Conservation (phyloP, 768 basidiomycete genomes). For the Naganishia antarctica region DNA sequence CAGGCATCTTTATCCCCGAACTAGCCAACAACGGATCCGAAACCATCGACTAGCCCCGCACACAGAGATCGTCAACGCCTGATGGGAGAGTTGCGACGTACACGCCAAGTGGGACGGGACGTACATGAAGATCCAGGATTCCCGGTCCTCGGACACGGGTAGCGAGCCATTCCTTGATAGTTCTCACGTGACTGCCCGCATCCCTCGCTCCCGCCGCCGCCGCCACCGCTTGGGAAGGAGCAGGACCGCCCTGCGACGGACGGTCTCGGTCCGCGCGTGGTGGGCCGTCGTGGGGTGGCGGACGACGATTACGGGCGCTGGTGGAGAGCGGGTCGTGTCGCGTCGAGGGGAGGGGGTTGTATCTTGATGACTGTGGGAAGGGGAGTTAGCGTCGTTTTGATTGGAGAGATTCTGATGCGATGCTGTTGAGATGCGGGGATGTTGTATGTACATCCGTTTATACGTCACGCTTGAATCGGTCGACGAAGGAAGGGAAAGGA, state of each 20-base stretch:
- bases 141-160: slow-evolving; percentile 21
- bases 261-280: neutral
- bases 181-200: slow-evolving; percentile 23
- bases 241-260: neutral
- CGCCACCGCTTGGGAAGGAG: too few relatives aligned
- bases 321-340: slow-evolving; percentile 6
- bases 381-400: neutral
- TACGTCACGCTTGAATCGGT: too few relatives aligned
- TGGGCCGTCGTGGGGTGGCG: neutral
- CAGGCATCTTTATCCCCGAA: slow-evolving; percentile 66
- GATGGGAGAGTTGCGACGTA: too few relatives aligned
- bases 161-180: slow-evolving; percentile 27
- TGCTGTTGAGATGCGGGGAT: too few relatives aligned
- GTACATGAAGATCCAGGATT: slow-evolving; percentile 28
- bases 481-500: too few relatives aligned
- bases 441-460: too few relatives aligned
- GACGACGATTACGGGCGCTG: neutral
- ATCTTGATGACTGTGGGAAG: neutral
- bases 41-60: slow-evolving; percentile 58
- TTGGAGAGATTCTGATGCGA: too few relatives aligned
- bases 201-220: neutral
- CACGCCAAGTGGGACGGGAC: too few relatives aligned
- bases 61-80: too few relatives aligned
- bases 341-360: neutral
- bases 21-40: slow-evolving; percentile 72